Base-by-base conservation (phyloP, 257 asterid species). In the Solanum sejunctum region DNA sequence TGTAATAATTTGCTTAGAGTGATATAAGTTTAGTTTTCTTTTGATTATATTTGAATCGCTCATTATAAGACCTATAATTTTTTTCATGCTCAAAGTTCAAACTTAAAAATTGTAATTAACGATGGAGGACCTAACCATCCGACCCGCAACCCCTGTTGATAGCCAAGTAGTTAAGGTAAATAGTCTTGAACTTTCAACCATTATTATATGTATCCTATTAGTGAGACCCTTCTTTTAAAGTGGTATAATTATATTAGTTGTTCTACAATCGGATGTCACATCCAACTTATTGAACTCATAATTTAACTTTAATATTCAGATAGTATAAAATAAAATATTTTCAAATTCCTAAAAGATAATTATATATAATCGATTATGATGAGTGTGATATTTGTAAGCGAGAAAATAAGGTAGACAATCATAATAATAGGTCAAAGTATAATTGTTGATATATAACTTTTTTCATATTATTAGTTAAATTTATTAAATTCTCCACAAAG, bases 151-250 rank as follows among this genome's bases (percentile, higher is more conserved):
- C 64, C 8, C 3, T 58, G 26, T 58, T 20, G 15, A 60, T 60
- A 39, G 5, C 28, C 21, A 8, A 36, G 52, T 17, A 39, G 12
- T 43, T 78, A 41, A 86, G 41, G 13, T 82, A 81, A 82, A 84
- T 58, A 66, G 66, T 61, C 21, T 49, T 83, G 85, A 72, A 83
- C 66, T 87, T 84, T 71, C 51, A 83, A 52, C 66, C 70, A 84
- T 32, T 84, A 56, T 82, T 69, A 58, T 79, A 83, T 56, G 80
- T 71, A 71, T 5, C 80, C 80, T 43, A 5, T 56, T 36, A 80
- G 6, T 60, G 83, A 6, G 55, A 47, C 41, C 57, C 12, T 85
- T 63, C 47, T 61, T 61, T 78, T 32, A 60, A 39, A 66, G 60
- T 66, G 10, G 13, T 8, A 21, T 49, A 67, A 20, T 69, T 16